These are phyloP conservation scores for Pisolithus albus DNA, from an alignment of 768 basidiomycete genomes.

Conservation along the genomic window DNA sequence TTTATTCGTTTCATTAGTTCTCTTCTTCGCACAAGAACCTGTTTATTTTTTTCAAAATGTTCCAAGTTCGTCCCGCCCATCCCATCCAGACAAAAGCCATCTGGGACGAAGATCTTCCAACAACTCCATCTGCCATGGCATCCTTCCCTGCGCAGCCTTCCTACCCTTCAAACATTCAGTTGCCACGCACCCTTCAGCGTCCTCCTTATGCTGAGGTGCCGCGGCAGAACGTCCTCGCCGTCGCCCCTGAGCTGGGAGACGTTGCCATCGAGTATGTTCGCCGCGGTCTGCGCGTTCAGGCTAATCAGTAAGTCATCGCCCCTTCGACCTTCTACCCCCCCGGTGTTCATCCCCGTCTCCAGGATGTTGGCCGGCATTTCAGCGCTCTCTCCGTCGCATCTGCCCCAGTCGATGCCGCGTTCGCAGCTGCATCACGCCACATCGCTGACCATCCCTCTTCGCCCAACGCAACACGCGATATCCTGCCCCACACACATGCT, in stretches of 20 bases:
- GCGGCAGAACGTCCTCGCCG: slow-evolving; percentile 46
- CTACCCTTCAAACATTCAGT: slow-evolving; percentile 41
- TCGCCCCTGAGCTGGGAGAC: slow-evolving; percentile 43
- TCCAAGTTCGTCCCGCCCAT: slow-evolving; percentile 30
- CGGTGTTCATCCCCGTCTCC: slow-evolving; percentile 29
- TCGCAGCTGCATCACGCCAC: slow-evolving; percentile 27
- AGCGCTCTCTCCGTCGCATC: slow-evolving; percentile 43
- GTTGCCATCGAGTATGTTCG: slow-evolving; percentile 61
- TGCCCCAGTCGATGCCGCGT: slow-evolving; percentile 24
- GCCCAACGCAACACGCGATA: slow-evolving; percentile 16
- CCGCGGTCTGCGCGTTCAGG: slow-evolving; percentile 40
- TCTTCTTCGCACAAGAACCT: background rate
- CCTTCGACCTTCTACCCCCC: slow-evolving; percentile 2
- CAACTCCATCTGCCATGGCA: slow-evolving; percentile 14
- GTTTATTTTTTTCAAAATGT: slow-evolving; percentile 17
- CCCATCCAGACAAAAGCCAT: slow-evolving; percentile 31
- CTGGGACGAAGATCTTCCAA: slow-evolving; percentile 26
- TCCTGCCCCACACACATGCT: slow-evolving; percentile 48
- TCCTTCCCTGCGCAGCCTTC: slow-evolving; percentile 23
- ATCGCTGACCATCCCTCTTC: slow-evolving; percentile 26
- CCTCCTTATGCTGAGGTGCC: slow-evolving; percentile 55
- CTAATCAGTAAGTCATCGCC: slow-evolving; percentile 34
- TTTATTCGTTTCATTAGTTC: slow-evolving; percentile 14
- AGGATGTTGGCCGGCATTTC: slow-evolving; percentile 37
- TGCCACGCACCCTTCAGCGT: slow-evolving; percentile 65